Evolutionary conservation across 768 basidiomycete species (phyloP), one percentile per base, ranked within the genome.

Genomic region (Kondoa malvinella): DNA sequence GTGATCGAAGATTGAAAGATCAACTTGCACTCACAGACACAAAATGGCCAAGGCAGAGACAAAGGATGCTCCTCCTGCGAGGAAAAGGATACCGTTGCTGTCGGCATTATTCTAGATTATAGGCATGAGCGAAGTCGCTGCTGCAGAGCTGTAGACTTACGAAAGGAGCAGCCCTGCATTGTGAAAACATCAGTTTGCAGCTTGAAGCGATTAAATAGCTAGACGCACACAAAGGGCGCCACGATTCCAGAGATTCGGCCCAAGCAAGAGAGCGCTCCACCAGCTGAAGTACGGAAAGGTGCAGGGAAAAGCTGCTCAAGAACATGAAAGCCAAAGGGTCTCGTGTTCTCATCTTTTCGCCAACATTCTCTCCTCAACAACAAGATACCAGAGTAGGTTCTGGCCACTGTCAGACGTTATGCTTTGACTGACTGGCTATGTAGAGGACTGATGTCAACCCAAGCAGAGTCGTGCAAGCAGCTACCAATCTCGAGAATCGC

Each of bases 291-390:
- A 8, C 40, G 8, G 40, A 50, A 50, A 50, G 40, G 40, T 50
- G 40, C 40, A 50, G 40, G 32, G 92, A 99, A 80, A 96, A 91
- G 77, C 81, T 99, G 0, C 83, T 97, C n/a, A 80, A 81, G 67
- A 84, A 82, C 34, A 87, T 96, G 89, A 90, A 89, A 74, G 85
- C 78, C 27, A 92, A 91, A 76, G 92, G 91, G 25, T 94, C 90
- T 1, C 84, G 94, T 4, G 88, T 92, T 1, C 83, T 96, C 71
- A 94, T 99, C 69, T 99, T 99, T 80, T 94, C 90, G n/a, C n/a
- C n/a, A n/a, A n/a, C n/a, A n/a, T n/a, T n/a, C n/a, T n/a, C n/a
- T n/a, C n/a, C n/a, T n/a, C n/a, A n/a, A n/a, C n/a, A n/a, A n/a
- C n/a, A n/a, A n/a, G n/a, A n/a, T n/a, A n/a, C n/a, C n/a, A n/a